Conservation (phyloP, 2,329 filamentous ascomycete species). For the Claviceps fusiformis region DNA sequence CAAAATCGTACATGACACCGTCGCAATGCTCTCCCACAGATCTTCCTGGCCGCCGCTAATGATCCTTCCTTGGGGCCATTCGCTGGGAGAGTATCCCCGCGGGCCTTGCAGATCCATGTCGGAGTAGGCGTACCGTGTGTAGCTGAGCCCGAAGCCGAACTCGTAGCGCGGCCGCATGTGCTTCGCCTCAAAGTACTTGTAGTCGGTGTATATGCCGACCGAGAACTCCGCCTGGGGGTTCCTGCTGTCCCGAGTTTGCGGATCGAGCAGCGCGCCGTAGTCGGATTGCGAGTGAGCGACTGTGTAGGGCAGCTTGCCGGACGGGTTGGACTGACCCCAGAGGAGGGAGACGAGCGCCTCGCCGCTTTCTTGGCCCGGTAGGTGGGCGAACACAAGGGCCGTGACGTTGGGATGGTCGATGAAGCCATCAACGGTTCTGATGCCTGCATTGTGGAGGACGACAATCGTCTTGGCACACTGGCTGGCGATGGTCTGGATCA, state of each 20-base stretch:
- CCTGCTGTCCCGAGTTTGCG: constrained; percentile 30
- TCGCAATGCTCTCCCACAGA: constrained; percentile 32
- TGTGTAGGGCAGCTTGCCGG: constrained; percentile 48
- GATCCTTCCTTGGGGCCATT: constrained; percentile 27
- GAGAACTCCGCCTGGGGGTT: constrained; percentile 38
- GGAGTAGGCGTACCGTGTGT: constrained; percentile 38
- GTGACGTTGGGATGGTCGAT: constrained; percentile 51
- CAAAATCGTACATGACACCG: constrained; percentile 22
- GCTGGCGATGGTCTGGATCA: constrained; percentile 43
- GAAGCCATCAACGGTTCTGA: constrained; percentile 40
- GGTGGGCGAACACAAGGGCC: constrained; percentile 47
- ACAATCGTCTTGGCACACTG: constrained; percentile 50
- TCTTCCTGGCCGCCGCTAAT: constrained; percentile 30
- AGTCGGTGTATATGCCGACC: constrained; percentile 39
- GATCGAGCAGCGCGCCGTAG: constrained; percentile 33
- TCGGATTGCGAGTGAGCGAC: constrained; percentile 42
- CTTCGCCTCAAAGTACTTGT: constrained; percentile 37
- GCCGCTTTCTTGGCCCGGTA: constrained; percentile 51
- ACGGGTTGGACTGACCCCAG: constrained; percentile 42
- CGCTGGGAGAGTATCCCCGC: constrained; percentile 11
- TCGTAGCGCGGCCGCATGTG: constrained; percentile 37
- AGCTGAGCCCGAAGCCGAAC: constrained; percentile 43
- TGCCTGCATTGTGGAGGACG: constrained; percentile 48
- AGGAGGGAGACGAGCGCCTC: constrained; percentile 39
- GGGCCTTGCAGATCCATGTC: constrained; percentile 23